Conservation (phyloP, 2,329 filamentous ascomycete species). For the Aspergillus spinulosporus region DNA sequence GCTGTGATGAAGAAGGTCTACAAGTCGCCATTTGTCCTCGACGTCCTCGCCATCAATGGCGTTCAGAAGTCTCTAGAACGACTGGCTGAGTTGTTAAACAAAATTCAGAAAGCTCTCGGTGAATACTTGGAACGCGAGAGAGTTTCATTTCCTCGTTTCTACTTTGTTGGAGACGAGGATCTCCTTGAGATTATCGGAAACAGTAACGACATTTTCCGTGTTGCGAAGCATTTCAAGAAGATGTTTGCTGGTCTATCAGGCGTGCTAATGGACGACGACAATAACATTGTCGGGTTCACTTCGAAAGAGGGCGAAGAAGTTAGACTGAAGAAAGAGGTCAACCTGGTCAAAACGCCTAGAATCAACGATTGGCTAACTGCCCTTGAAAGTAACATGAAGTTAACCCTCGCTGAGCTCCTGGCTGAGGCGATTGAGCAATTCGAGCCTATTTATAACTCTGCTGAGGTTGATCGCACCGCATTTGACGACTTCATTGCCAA, state of each 20-base stretch:
- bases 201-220: constrained; percentile 92
- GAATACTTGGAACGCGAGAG: constrained; percentile 98
- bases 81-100: constrained; percentile 93
- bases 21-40: constrained; percentile 91
- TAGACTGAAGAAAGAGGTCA: constrained; percentile 84
- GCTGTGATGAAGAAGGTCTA: constrained; percentile 99
- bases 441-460: constrained; percentile 70
- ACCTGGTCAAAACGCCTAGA: constrained; percentile 85
- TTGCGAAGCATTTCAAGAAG: constrained; percentile 98
- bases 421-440: constrained; percentile 84
- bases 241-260: constrained; percentile 98
- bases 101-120: constrained; percentile 97
- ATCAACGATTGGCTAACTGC: constrained; percentile 99
- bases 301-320: constrained; percentile 95
- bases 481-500: constrained; percentile 78
- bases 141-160: constrained; percentile 96
- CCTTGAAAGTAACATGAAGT: constrained; percentile 90
- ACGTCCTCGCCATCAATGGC: constrained; percentile 92
- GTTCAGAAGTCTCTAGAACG: constrained; percentile 95
- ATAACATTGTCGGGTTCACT: constrained; percentile 84
- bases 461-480: constrained; percentile 66
- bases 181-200: constrained; percentile 99
- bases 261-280: constrained; percentile 85
- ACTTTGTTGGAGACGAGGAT: constrained; percentile 99
- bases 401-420: constrained; percentile 85